These are phyloP conservation scores for Citrus maxima DNA, from an alignment of 345 rosid genomes.

Conservation along the genomic window DNA sequence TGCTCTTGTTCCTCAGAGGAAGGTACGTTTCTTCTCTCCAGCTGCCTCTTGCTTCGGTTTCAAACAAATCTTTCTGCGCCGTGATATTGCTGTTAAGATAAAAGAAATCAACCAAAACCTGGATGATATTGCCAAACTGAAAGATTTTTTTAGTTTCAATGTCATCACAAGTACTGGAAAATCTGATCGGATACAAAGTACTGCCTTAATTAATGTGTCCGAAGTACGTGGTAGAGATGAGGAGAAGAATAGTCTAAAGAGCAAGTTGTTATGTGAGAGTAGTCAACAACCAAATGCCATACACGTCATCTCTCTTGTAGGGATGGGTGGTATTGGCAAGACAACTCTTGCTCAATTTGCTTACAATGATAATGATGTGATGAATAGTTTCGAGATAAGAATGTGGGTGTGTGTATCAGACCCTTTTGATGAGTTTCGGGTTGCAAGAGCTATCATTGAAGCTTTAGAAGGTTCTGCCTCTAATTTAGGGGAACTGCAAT, in stretches of 20 bases:
- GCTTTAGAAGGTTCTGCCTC: background rate
- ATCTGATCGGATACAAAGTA: background rate
- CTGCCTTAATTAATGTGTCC: background rate
- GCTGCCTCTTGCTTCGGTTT: background rate
- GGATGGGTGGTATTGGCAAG: conserved; percentile 4
- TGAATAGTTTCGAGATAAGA: background rate
- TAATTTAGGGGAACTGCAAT: background rate
- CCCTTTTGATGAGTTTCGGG: conserved; percentile 1
- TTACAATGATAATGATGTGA: background rate
- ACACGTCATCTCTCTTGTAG: background rate
- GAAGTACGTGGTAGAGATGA: background rate
- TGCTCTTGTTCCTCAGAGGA: background rate
- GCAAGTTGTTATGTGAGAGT: background rate
- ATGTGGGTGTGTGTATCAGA: conserved; percentile 4
- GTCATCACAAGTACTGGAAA: background rate
- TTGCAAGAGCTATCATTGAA: background rate
- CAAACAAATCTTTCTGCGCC: background rate
- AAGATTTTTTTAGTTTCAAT: background rate
- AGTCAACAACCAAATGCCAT: background rate
- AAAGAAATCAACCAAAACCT: background rate
- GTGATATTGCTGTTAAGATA: background rate
- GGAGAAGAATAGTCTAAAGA: background rate
- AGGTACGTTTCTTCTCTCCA: background rate
- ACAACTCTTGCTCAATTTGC: conserved; percentile 5
- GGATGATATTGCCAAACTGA: background rate